Evolutionary conservation across 192 early-diverging fungal genomes (phyloP).

Genomic region (Backusella morwellensis): DNA sequence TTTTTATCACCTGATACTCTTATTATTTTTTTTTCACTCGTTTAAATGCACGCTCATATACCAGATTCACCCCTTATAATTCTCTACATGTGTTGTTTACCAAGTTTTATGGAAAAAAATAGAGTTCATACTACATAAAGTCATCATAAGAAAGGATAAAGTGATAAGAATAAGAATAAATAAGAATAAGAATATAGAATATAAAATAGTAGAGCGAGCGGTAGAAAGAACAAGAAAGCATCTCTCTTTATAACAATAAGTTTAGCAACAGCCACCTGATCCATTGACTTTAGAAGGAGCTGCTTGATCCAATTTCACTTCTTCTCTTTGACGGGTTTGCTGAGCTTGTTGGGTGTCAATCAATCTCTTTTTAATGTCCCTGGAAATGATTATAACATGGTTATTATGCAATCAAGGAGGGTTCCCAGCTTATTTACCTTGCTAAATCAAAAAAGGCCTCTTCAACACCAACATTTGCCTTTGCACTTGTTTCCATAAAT

Average conservation of each 20-base stretch:
- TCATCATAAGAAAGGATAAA: background rate
- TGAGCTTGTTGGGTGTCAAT: conserved; percentile 82
- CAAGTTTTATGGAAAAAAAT: too few species aligned
- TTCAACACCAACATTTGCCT: conserved; percentile 96
- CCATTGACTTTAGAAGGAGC: conserved; percentile 13
- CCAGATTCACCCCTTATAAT: too few species aligned
- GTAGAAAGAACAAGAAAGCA: background rate
- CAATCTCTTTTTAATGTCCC: conserved; percentile 98
- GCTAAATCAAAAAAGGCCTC: conserved; percentile 97
- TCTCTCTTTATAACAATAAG: background rate
- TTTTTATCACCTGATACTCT: too few species aligned
- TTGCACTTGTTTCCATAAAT: conserved; percentile 98
- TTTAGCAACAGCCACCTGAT: background rate
- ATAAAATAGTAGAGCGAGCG: background rate
- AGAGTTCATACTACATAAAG: background rate
- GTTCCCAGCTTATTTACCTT: conserved; percentile 47
- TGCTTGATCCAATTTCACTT: conserved; percentile 27
- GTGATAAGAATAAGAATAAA: background rate
- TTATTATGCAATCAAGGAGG: background rate
- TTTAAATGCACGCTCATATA: too few species aligned
- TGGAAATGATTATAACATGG: conserved; percentile 22
- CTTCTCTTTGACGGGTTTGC: conserved; percentile 32
- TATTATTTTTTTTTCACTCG: too few species aligned
- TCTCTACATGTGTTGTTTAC: too few species aligned
- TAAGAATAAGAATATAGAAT: background rate